These are phyloP conservation scores for Daldinia loculata DNA, from an alignment of 495 filamentous ascomycete genomes.

Conservation along the genomic window DNA sequence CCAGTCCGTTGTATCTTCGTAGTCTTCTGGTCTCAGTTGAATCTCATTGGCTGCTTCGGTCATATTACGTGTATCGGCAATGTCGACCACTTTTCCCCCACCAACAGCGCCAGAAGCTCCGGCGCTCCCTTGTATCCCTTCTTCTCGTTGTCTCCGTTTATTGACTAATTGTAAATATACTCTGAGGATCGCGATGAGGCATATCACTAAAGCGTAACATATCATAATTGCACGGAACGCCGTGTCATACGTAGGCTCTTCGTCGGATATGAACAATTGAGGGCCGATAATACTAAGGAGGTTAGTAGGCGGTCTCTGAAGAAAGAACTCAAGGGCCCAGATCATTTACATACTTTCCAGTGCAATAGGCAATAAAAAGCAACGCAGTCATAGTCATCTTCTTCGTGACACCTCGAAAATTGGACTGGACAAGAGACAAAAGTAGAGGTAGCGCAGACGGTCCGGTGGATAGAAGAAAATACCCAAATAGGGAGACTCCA, in stretches of 20 bases:
- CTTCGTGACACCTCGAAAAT: slow-evolving; percentile 77
- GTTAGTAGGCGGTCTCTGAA: slow-evolving; percentile 1
- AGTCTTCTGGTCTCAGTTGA: slow-evolving; percentile 57
- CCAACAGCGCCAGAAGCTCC: slow-evolving; percentile 54
- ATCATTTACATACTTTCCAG: slow-evolving; percentile 55
- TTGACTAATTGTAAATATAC: slow-evolving; percentile 56
- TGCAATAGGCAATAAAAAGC: slow-evolving; percentile 72
- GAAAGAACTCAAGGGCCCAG: background rate
- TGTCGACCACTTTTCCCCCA: slow-evolving; percentile 52
- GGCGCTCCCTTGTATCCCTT: slow-evolving; percentile 54
- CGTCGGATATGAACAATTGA: slow-evolving; percentile 45
- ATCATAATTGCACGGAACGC: slow-evolving; percentile 63
- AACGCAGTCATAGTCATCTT: slow-evolving; percentile 72
- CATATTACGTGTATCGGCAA: slow-evolving; percentile 45
- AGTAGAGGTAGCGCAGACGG: slow-evolving; percentile 46
- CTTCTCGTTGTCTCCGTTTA: slow-evolving; percentile 48
- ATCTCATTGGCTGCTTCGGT: slow-evolving; percentile 44
- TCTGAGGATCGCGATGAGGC: slow-evolving; percentile 51
- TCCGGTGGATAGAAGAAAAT: slow-evolving; percentile 48
- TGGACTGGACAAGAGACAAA: slow-evolving; percentile 56
- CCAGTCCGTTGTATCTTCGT: slow-evolving; percentile 61
- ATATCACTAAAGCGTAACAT: slow-evolving; percentile 58
- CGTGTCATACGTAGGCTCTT: slow-evolving; percentile 51
- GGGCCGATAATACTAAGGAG: slow-evolving; percentile 43
- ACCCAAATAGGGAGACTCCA: slow-evolving; percentile 46